Evolutionary conservation across 371 early-diverging fungal species (phyloP).

Genomic region (Mortierella sp.): DNA sequence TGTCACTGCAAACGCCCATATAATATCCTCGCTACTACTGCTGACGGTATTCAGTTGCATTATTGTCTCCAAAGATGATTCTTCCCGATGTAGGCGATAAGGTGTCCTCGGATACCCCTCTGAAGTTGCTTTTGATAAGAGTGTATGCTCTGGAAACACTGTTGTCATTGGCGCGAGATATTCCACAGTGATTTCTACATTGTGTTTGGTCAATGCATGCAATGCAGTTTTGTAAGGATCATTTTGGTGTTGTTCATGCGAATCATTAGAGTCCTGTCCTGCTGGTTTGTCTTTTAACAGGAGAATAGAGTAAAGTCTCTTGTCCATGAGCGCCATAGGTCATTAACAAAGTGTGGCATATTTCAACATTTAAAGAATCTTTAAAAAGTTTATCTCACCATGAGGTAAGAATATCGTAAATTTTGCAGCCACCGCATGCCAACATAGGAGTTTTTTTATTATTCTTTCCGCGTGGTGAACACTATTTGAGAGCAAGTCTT

Average conservation of each 20-base stretch:
- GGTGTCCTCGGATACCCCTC: constrained; percentile 15
- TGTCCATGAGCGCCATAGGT: background rate
- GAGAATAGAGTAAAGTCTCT: constrained; percentile 25
- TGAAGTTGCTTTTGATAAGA: constrained; percentile 12
- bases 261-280: background rate
- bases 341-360: background rate
- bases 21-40: background rate
- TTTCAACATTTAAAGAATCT: background rate
- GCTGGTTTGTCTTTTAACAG: constrained; percentile 21
- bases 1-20: constrained; percentile 48
- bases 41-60: no score
- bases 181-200: constrained; percentile 8
- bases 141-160: constrained; percentile 15
- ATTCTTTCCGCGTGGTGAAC: no score
- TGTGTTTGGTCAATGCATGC: background rate
- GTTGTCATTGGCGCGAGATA: constrained; percentile 35
- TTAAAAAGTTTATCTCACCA: background rate
- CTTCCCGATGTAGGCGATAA: background rate
- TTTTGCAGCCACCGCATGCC: no score
- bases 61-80: background rate
- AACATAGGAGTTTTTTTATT: no score
- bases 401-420: no score
- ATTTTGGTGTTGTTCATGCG: background rate
- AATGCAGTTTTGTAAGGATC: constrained; percentile 28
- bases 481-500: no score